A percentile compares a stretch with the other conserved stretches of the same genome.
Evolutionary conservation across 805 yeast species (phyloP).

Genomic region (Saturnispora galanensis): DNA sequence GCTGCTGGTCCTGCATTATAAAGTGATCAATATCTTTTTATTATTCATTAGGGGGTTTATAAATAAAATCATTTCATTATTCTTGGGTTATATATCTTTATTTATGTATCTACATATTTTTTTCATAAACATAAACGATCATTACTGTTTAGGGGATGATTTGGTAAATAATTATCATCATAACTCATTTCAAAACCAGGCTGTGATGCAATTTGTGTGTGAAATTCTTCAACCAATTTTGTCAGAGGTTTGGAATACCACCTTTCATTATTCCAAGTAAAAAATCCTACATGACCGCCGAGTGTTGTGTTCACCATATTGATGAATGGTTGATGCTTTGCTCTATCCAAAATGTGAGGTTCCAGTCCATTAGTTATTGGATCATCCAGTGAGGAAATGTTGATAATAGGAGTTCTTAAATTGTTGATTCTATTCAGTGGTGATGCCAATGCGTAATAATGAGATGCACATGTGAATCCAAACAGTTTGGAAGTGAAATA

Average conservation of each 20-base stretch:
- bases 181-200: conserved; percentile 7
- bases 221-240: conserved; percentile 24
- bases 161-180: conserved; percentile 7
- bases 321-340: conserved; percentile 47
- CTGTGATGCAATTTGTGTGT: conserved; percentile 11
- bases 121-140: conserved; percentile 4
- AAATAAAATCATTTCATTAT: neutral
- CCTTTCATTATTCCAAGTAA: conserved; percentile 44
- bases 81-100: neutral
- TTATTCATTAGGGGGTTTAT: neutral
- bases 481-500: conserved; percentile 53
- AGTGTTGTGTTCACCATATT: conserved; percentile 47
- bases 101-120: neutral
- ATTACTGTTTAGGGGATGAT: conserved; percentile 6
- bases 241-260: conserved; percentile 55
- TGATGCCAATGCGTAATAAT: conserved; percentile 58
- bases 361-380: conserved; percentile 49
- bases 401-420: conserved; percentile 53
- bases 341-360: conserved; percentile 34
- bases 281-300: conserved; percentile 87
- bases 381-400: conserved; percentile 62
- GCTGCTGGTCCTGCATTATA: conserved; percentile 81
- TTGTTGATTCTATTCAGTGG: conserved; percentile 41
- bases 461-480: conserved; percentile 53
- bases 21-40: conserved; percentile 5